Percentiles rank a stretch among this genome's conserved stretches.
These are phyloP conservation scores for Malassezia psittaci DNA, from an alignment of 1,284 basidiomycete genomes.

Conservation along the genomic window DNA sequence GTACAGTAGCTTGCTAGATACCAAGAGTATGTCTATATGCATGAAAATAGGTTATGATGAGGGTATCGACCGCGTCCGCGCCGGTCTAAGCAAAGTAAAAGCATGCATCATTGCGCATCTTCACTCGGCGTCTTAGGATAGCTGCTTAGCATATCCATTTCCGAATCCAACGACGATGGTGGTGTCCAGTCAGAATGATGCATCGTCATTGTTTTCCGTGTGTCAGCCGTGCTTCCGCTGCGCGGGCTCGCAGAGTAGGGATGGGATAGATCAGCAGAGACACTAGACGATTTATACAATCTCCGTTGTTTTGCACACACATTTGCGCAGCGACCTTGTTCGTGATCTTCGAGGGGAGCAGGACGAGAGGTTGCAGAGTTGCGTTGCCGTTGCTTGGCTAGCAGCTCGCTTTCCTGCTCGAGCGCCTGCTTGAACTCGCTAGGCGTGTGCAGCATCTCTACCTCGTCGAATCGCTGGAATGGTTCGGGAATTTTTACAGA, in stretches of 20 bases:
- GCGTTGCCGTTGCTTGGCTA: background rate
- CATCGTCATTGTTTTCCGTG: background rate
- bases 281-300: no score
- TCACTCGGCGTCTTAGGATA: no score
- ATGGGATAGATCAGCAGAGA: background rate
- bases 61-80: no score
- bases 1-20: background rate
- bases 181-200: constrained; percentile 1
- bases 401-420: constrained; percentile 22
- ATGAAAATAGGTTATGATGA: no score
- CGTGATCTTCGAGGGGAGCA: background rate
- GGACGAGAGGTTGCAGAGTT: no score
- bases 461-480: constrained; percentile 36
- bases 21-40: no score
- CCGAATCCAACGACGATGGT: background rate
- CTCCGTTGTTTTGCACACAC: background rate
- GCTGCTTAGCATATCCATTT: background rate
- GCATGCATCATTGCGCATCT: background rate
- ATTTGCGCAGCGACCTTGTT: background rate
- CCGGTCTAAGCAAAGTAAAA: background rate
- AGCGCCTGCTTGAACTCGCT: constrained; percentile 36
- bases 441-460: constrained; percentile 39
- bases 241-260: background rate
- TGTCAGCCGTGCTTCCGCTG: background rate
- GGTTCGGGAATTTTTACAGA: constrained; percentile 24